Percentiles rank a stretch among this genome's conserved stretches.
phyloP scores from a whole-genome alignment of 768 basidiomycete genomes.

The Boletus subparvulus region DNA sequence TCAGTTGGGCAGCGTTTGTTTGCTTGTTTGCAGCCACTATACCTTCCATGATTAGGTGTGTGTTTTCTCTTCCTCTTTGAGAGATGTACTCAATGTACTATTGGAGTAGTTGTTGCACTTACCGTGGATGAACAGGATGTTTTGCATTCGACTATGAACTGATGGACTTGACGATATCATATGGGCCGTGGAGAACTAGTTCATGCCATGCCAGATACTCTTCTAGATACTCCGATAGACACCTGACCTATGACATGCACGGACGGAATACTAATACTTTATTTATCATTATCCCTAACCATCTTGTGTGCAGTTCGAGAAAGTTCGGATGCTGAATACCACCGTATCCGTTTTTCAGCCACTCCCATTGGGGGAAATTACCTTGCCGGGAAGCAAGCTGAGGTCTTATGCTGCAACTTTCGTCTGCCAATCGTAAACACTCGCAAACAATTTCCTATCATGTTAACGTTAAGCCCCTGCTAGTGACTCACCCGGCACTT shows the following conservation, averaged over 20 bases:
- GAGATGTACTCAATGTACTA: neutral
- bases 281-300: conserved; percentile 24
- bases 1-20: conserved; percentile 76
- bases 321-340: neutral
- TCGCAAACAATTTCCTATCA: too few species aligned
- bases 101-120: conserved; percentile 71
- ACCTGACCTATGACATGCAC: conserved; percentile 7
- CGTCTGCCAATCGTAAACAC: too few species aligned
- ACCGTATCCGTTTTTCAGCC: too few species aligned
- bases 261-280: conserved; percentile 19
- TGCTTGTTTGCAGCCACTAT: conserved; percentile 62
- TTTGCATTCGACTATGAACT: conserved; percentile 23
- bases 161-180: conserved; percentile 19
- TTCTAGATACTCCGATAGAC: neutral
- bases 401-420: too few species aligned
- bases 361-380: too few species aligned
- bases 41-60: conserved; percentile 78
- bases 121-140: conserved; percentile 54
- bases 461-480: too few species aligned
- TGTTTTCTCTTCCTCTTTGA: neutral
- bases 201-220: conserved; percentile 4
- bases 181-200: conserved; percentile 3
- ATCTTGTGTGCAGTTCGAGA: neutral
- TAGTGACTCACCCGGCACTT: too few species aligned
- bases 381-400: too few species aligned